phyloP scores from a whole-genome alignment of 257 asterid genomes.

The Thymus mandschuricus region DNA sequence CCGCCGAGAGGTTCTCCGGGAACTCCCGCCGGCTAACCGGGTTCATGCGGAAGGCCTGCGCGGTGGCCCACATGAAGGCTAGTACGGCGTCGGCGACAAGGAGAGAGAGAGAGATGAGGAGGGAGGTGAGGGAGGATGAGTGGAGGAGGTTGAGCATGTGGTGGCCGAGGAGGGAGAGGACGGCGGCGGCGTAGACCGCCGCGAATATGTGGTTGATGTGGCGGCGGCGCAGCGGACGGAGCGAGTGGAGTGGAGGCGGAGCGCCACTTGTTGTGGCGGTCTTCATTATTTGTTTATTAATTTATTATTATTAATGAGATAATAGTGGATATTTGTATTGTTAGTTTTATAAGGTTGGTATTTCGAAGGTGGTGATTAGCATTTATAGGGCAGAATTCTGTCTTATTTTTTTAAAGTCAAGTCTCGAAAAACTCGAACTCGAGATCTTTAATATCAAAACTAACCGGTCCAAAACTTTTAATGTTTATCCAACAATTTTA shows the following conservation, averaged over 20 bases:
- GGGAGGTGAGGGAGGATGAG: conserved; percentile 34
- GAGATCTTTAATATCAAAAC: no score
- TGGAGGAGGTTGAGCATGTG: conserved; percentile 46
- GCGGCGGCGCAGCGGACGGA: conserved; percentile 45
- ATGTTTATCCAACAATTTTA: no score
- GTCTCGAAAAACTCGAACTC: no score
- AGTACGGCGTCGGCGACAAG: conserved; percentile 55
- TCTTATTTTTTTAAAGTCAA: no score
- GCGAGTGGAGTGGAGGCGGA: conserved; percentile 54
- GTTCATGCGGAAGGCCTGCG: conserved; percentile 65
- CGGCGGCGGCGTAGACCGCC: conserved; percentile 44
- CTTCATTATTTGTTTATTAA: conserved; percentile 25
- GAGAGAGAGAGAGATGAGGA: conserved; percentile 43
- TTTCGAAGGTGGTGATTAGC: background rate
- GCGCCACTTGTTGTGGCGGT: conserved; percentile 14
- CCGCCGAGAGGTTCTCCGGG: conserved; percentile 40
- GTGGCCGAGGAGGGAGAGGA: conserved; percentile 51
- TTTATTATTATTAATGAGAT: no score
- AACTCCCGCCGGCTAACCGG: conserved; percentile 51
- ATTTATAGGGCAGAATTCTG: no score
- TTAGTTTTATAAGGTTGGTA: background rate
- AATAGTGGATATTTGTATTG: background rate
- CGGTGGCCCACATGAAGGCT: conserved; percentile 68
- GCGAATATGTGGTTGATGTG: conserved; percentile 68
- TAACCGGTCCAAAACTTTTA: no score